These are phyloP conservation scores for Monilinia polystroma DNA, from an alignment of 2,329 filamentous ascomycete genomes.

Conservation along the genomic window DNA sequence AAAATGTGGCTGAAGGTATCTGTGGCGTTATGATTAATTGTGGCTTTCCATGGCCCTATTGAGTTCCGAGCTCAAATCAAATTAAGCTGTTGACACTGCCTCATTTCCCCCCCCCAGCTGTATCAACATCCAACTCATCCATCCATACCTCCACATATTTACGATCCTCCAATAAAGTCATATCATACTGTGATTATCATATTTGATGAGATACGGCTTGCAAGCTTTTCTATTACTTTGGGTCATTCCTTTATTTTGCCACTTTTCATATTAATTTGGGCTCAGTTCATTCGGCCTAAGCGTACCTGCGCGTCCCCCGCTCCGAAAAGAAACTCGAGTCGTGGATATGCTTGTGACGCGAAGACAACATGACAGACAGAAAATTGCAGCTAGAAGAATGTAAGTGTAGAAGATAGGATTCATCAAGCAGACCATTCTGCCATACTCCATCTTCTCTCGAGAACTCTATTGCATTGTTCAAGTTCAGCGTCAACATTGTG, in stretches of 20 bases:
- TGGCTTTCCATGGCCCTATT: background rate
- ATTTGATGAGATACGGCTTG: background rate
- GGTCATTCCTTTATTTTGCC: slow-evolving; percentile 21
- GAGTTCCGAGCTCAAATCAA: background rate
- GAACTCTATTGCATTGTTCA: slow-evolving; percentile 9
- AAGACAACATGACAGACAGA: slow-evolving; percentile 67
- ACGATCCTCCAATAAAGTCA: background rate
- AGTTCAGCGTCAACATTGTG: background rate
- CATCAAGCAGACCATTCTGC: background rate
- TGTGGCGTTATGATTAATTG: slow-evolving; percentile 4
- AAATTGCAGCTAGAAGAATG: slow-evolving; percentile 91
- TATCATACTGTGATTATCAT: slow-evolving; percentile 3
- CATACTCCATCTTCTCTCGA: background rate
- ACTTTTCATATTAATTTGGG: slow-evolving; percentile 23
- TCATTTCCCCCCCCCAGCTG: slow-evolving; percentile 12
- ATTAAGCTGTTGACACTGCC: slow-evolving; percentile 18
- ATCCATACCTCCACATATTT: slow-evolving; percentile 13
- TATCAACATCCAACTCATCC: slow-evolving; percentile 18
- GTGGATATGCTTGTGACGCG: slow-evolving; percentile 61
- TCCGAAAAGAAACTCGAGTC: slow-evolving; percentile 29
- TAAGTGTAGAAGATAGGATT: slow-evolving; percentile 45
- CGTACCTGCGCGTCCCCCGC: slow-evolving; percentile 27
- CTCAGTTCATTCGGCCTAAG: slow-evolving; percentile 25
- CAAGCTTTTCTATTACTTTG: background rate
- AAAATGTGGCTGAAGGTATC: background rate